A percentile compares a stretch with the other conserved stretches of the same genome.
These are phyloP conservation scores for Aotearoamyces nothofagi DNA, from an alignment of 2,329 filamentous ascomycete species.

Conservation along the genomic window DNA sequence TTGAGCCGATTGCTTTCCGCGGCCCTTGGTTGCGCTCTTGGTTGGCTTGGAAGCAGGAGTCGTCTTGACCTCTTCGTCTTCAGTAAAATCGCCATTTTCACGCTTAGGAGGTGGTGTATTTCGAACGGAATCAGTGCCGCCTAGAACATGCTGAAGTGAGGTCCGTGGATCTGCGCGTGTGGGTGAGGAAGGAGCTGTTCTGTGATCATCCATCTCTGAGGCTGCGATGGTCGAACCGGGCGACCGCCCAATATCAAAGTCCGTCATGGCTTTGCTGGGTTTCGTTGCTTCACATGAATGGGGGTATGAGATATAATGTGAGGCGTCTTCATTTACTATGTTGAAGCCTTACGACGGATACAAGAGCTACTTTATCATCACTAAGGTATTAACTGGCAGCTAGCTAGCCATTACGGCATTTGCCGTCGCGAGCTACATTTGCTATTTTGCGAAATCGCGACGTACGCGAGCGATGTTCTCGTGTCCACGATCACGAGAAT, in stretches of 20 bases:
- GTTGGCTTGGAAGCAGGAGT: conserved; percentile 9
- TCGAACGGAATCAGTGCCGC: conserved; percentile 10
- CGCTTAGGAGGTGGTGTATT: conserved; percentile 9
- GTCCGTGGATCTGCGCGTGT: conserved; percentile 13
- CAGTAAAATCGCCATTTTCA: conserved; percentile 13
- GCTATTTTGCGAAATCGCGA: too few species aligned
- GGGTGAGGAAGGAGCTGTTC: conserved; percentile 14
- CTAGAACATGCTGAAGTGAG: conserved; percentile 14
- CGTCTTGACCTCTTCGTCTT: conserved; percentile 18
- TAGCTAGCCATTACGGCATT: too few species aligned
- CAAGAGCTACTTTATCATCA: too few species aligned
- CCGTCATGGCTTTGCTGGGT: conserved; percentile 9
- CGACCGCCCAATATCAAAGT: conserved; percentile 7
- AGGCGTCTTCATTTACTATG: too few species aligned
- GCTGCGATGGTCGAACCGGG: conserved; percentile 16
- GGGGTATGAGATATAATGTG: too few species aligned
- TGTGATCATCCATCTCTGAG: conserved; percentile 17
- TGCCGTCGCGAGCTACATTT: too few species aligned
- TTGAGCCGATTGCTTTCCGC: conserved; percentile 10
- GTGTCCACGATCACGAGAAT: too few species aligned
- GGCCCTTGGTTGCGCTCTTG: conserved; percentile 9
- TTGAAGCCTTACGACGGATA: too few species aligned
- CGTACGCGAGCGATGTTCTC: too few species aligned
- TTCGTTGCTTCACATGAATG: too few species aligned
- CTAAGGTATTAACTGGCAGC: too few species aligned